Evolutionary conservation across 768 basidiomycete species (phyloP).

Genomic region (Suillus americanus): DNA sequence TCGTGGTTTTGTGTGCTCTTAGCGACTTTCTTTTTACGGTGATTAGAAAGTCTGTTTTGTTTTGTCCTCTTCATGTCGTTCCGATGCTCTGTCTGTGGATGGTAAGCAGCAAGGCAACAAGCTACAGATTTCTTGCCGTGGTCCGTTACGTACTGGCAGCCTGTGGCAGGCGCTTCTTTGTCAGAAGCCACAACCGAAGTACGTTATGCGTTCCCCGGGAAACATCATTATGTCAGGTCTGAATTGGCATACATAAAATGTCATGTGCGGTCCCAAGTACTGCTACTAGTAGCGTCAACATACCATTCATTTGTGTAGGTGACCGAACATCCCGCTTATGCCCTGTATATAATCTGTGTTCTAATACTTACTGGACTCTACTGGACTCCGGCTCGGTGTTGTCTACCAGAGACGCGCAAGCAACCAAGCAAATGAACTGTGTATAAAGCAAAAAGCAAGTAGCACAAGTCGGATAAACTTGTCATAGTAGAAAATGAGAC

Average conservation of each 20-base stretch:
- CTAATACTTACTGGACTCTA: too few species aligned
- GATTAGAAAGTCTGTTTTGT: background rate
- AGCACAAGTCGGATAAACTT: background rate
- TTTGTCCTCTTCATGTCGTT: background rate
- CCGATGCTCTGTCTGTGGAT: background rate
- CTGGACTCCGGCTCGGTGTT: background rate
- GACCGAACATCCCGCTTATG: background rate
- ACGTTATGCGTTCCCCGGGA: too few species aligned
- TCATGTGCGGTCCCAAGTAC: too few species aligned
- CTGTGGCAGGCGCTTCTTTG: background rate
- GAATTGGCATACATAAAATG: background rate
- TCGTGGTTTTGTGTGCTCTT: constrained; percentile 2
- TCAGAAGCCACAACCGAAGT: too few species aligned
- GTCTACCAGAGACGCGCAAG: background rate
- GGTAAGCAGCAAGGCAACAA: background rate
- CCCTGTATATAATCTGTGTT: background rate
- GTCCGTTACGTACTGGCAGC: background rate
- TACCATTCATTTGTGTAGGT: background rate
- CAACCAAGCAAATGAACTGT: background rate
- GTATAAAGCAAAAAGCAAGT: background rate
- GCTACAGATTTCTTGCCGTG: background rate
- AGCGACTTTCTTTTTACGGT: background rate
- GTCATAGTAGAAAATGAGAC: background rate
- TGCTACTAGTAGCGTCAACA: too few species aligned
- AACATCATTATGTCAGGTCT: background rate